These are phyloP conservation scores for Apiospora saccharicola DNA, from an alignment of 2,329 filamentous ascomycete genomes.

Conservation along the genomic window DNA sequence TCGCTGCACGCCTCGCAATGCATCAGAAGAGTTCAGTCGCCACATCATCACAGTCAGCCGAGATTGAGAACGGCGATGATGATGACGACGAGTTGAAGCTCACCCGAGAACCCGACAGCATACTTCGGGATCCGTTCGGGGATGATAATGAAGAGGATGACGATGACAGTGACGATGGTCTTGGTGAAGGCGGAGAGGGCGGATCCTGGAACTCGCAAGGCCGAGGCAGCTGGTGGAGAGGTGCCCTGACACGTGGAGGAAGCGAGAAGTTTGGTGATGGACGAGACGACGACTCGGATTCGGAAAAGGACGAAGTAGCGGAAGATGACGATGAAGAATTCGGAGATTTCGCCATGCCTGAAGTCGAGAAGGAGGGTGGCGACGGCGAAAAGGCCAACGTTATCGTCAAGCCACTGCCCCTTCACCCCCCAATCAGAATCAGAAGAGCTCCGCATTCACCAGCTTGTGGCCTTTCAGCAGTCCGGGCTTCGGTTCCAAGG, in stretches of 20 bases:
- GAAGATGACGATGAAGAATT: slow-evolving; percentile 62
- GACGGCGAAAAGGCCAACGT: slow-evolving; percentile 38
- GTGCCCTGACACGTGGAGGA: slow-evolving; percentile 43
- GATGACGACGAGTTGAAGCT: slow-evolving; percentile 43
- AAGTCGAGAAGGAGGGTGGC: slow-evolving; percentile 49
- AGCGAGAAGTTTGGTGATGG: slow-evolving; percentile 50
- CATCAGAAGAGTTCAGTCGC: slow-evolving; percentile 70
- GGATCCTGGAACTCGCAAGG: slow-evolving; percentile 43
- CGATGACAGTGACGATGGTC: slow-evolving; percentile 51
- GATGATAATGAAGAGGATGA: slow-evolving; percentile 60
- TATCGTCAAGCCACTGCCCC: slow-evolving; percentile 62
- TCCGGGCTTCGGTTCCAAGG: slow-evolving; percentile 44
- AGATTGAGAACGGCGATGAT: slow-evolving; percentile 51
- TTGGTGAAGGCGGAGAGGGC: slow-evolving; percentile 46
- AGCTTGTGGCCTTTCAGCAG: slow-evolving; percentile 67
- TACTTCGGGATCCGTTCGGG: slow-evolving; percentile 45
- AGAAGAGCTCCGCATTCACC: slow-evolving; percentile 51
- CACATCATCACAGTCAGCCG: slow-evolving; percentile 47
- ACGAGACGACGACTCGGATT: slow-evolving; percentile 51
- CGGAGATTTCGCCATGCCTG: slow-evolving; percentile 73
- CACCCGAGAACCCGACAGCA: slow-evolving; percentile 32
- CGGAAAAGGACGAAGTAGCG: slow-evolving; percentile 45
- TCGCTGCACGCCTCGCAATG: slow-evolving; percentile 86
- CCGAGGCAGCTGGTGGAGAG: slow-evolving; percentile 59
- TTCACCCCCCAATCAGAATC: slow-evolving; percentile 56